phyloP scores from a whole-genome alignment of 495 filamentous ascomycete genomes.

The Tuber calosporum region DNA sequence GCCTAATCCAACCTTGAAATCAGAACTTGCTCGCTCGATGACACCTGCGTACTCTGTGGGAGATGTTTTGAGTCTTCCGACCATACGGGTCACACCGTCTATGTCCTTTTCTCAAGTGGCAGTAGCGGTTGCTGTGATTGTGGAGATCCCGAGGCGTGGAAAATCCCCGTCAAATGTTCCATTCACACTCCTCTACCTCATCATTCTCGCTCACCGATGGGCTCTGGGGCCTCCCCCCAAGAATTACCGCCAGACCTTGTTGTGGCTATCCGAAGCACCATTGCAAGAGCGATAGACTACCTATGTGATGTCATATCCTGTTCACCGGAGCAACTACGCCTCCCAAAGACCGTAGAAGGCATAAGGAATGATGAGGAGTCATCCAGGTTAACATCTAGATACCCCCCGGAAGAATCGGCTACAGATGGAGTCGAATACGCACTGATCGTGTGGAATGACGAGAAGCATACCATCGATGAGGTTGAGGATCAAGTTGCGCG shows the following conservation, averaged over 20 bases:
- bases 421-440: conserved; percentile 61
- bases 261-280: conserved; percentile 69
- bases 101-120: conserved; percentile 73
- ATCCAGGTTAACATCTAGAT: conserved; percentile 66
- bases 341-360: conserved; percentile 69
- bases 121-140: conserved; percentile 97
- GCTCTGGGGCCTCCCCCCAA: conserved; percentile 40
- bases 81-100: conserved; percentile 86
- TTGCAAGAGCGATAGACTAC: conserved; percentile 80
- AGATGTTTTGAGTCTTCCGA: conserved; percentile 93
- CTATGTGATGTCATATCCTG: conserved; percentile 96
- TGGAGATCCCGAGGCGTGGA: conserved; percentile 91
- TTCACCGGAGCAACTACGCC: conserved; percentile 85
- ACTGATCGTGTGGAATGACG: conserved; percentile 94
- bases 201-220: conserved; percentile 50
- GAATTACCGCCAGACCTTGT: conserved; percentile 64
- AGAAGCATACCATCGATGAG: conserved; percentile 94
- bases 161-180: conserved; percentile 75
- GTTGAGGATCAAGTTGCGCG: conserved; percentile 81
- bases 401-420: conserved; percentile 56
- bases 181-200: conserved; percentile 67
- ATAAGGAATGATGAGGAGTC: conserved; percentile 73
- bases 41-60: conserved; percentile 79
- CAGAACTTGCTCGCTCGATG: conserved; percentile 73
- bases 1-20: conserved; percentile 5